Evolutionary conservation across 768 basidiomycete genomes (phyloP).

Genomic region (Russula foetens): DNA sequence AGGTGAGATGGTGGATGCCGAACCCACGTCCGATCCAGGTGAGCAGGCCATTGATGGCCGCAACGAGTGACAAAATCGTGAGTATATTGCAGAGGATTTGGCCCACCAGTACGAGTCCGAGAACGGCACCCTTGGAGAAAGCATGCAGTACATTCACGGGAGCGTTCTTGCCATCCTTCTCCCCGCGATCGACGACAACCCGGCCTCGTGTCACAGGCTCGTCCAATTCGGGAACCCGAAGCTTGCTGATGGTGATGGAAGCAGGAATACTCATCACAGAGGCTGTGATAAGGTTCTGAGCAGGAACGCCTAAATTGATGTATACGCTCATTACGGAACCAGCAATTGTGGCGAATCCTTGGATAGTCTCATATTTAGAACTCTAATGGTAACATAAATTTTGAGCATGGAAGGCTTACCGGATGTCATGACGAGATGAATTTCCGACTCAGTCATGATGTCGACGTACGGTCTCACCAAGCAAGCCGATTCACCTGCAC

Average conservation of each 20-base stretch:
- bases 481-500: constrained; percentile 85
- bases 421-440: constrained; percentile 83
- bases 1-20: constrained; percentile 71
- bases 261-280: constrained; percentile 97
- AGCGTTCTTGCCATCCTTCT: constrained; percentile 37
- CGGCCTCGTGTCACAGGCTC: constrained; percentile 80
- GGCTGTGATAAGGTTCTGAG: constrained; percentile 76
- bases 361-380: not conserved
- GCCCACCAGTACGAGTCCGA: constrained; percentile 83
- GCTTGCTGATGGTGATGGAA: constrained; percentile 85
- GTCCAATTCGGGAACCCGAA: constrained; percentile 77
- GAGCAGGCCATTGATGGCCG: constrained; percentile 72
- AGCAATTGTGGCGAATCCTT: constrained; percentile 83
- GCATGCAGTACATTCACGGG: constrained; percentile 83
- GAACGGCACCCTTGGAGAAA: constrained; percentile 76
- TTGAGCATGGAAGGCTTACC: constrained; percentile 32
- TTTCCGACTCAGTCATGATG: constrained; percentile 75
- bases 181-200: constrained; percentile 75
- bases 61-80: constrained; percentile 76
- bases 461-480: constrained; percentile 80
- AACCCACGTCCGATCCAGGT: constrained; percentile 88
- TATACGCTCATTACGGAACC: constrained; percentile 86
- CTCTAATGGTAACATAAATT: not conserved
- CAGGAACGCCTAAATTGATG: constrained; percentile 66
- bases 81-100: constrained; percentile 86